These are phyloP conservation scores for Scheffersomyces stipitis DNA, from an alignment of 805 yeast species.

Conservation along the genomic window DNA sequence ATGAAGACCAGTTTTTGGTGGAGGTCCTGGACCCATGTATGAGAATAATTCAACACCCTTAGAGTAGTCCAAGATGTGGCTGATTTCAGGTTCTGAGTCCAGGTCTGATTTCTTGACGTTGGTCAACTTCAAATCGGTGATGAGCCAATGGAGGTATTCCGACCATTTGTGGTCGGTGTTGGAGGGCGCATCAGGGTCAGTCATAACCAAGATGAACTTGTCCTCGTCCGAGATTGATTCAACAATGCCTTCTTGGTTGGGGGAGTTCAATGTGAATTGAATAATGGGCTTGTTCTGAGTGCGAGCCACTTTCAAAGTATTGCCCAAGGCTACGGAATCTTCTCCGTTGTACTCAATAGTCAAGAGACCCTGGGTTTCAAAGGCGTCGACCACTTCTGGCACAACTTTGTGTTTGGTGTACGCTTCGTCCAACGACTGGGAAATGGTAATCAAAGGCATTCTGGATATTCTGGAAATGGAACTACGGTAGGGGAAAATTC, in stretches of 20 bases:
- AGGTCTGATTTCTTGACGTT: conserved; percentile 30
- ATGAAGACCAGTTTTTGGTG: conserved; percentile 80
- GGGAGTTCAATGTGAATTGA: conserved; percentile 60
- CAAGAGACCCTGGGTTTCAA: conserved; percentile 53
- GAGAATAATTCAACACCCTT: conserved; percentile 46
- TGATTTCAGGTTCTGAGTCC: conserved; percentile 26
- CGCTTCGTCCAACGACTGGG: conserved; percentile 55
- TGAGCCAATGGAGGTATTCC: conserved; percentile 77
- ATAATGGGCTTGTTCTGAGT: conserved; percentile 69
- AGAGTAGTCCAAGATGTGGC: conserved; percentile 30
- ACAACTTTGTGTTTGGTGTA: conserved; percentile 47
- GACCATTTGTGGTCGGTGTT: conserved; percentile 83
- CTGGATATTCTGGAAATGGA: conserved; percentile 12
- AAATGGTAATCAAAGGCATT: conserved; percentile 51
- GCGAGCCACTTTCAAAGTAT: conserved; percentile 59
- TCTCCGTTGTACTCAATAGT: conserved; percentile 58
- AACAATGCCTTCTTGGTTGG: conserved; percentile 41
- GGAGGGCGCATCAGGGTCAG: conserved; percentile 95
- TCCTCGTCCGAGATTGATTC: conserved; percentile 43
- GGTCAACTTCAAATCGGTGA: conserved; percentile 49
- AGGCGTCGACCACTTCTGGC: conserved; percentile 53
- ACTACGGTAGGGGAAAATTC: no score
- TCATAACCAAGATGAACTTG: conserved; percentile 70
- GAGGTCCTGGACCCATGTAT: conserved; percentile 89
- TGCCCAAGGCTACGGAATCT: conserved; percentile 77